Evolutionary conservation across 805 yeast genomes (phyloP), one percentile per base, ranked within the genome.

Genomic region (Torulaspora maleeae): DNA sequence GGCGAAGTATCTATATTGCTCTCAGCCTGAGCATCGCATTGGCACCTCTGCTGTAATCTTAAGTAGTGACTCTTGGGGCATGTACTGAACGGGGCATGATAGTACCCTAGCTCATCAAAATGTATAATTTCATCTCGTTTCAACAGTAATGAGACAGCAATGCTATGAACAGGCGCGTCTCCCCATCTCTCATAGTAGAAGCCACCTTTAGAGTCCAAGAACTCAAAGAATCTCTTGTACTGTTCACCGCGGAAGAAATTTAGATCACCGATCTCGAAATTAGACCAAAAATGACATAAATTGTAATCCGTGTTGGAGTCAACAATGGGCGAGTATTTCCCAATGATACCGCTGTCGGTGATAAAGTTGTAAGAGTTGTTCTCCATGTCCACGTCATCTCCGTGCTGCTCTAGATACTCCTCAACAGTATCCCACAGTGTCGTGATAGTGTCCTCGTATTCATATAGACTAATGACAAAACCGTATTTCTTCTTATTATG

Each of bases 111-210:
- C 56, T 88, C 95, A 46, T 81, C 81, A 63, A 89, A 86, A 69
- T 83, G 87, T 59, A 82, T 83, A 34, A 89, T 66, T 59, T 86
- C 83, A 13, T 70, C 61, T 43, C 70, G 74, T 50, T 80, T 77
- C 50, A 86, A 65, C 36, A 86, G 61, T 35, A 86, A 61, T 0
- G 84, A 62, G 1, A 77, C 80, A 1, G 80, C 95, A 24, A 87
- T 70, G 0, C 91, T 72, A 62, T 88, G 96, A 12, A 88, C 86
- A 0, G 96, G 96, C 0, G 96, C 96, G 67, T 89, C 96, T 12
- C 96, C 96, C 96, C 96, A 89, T 47, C 96, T 69, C 65, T 88
- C 96, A 45, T 84, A 83, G 63, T 83, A 83, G 60, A 86, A 86
- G 4, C 93, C 93, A 38, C 88, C 90, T 15, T 77, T 71, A 25